Percentiles rank a stretch among this genome's conserved stretches.
Conservation (phyloP, 306 rosid genomes). For the Medicago lupulina region DNA sequence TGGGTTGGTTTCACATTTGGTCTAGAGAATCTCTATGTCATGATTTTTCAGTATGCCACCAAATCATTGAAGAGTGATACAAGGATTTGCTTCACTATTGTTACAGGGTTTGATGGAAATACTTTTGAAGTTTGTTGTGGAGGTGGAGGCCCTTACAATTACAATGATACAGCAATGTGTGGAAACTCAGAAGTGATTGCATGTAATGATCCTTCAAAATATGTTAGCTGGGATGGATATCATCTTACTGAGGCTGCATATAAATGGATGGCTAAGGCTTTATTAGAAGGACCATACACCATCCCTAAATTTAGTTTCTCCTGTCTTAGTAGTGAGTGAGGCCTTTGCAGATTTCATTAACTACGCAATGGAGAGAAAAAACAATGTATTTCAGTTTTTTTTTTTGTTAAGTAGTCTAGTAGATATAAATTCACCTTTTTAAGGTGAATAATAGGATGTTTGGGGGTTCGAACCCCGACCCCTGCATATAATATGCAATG, state of each 20-base stretch:
- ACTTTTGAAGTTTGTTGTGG: slow-evolving; percentile 53
- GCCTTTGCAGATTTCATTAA: slow-evolving; percentile 15
- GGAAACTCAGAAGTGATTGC: slow-evolving; percentile 32
- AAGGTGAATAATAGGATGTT: too few species aligned
- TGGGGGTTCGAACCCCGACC: too few species aligned
- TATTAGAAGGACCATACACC: slow-evolving; percentile 52
- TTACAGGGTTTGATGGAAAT: slow-evolving; percentile 49
- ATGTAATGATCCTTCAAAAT: slow-evolving; percentile 57
- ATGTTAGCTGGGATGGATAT: slow-evolving; percentile 67
- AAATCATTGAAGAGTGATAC: slow-evolving; percentile 11
- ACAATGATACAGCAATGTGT: slow-evolving; percentile 39
- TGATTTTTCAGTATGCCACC: neutral
- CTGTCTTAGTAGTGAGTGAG: slow-evolving; percentile 24
- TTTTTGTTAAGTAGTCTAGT: too few species aligned
- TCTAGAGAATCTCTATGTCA: neutral
- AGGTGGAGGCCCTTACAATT: slow-evolving; percentile 53
- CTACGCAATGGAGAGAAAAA: slow-evolving; percentile 1
- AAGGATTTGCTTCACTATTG: neutral
- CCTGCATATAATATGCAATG: too few species aligned
- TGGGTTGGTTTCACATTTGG: neutral
- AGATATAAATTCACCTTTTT: too few species aligned
- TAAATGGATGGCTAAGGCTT: slow-evolving; percentile 49
- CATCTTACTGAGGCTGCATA: slow-evolving; percentile 77
- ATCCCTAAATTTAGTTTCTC: slow-evolving; percentile 36
- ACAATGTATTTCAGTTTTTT: too few species aligned